A percentile compares a stretch with the other conserved stretches of the same genome.
phyloP scores from a whole-genome alignment of 2,329 filamentous ascomycete species.

The Teratosphaeria epicoccoides region DNA sequence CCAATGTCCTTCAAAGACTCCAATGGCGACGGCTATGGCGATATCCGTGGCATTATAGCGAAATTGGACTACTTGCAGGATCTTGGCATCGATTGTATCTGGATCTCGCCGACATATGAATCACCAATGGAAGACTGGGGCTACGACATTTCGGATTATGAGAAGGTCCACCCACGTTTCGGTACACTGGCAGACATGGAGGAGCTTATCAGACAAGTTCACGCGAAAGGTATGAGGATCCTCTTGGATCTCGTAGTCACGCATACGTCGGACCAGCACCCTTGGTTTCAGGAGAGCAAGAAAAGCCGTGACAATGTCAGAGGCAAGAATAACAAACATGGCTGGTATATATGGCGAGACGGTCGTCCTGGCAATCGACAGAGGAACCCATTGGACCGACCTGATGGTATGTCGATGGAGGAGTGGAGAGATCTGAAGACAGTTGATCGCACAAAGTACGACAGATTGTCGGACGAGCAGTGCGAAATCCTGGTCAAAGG shows the following conservation, averaged over 20 bases:
- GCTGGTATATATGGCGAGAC: conserved; percentile 53
- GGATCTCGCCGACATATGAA: conserved; percentile 52
- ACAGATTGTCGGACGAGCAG: background rate
- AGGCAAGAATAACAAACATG: conserved; percentile 41
- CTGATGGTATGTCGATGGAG: background rate
- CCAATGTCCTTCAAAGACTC: background rate
- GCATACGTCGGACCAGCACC: conserved; percentile 36
- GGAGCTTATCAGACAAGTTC: conserved; percentile 31
- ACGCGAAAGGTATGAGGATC: conserved; percentile 36
- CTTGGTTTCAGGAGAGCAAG: conserved; percentile 48
- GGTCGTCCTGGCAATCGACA: background rate
- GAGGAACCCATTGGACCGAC: background rate
- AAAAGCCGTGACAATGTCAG: conserved; percentile 24
- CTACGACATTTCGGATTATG: conserved; percentile 40
- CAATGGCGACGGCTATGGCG: background rate
- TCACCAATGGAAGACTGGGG: conserved; percentile 45
- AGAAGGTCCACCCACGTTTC: conserved; percentile 36
- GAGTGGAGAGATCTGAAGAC: background rate
- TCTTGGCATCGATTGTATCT: conserved; percentile 54
- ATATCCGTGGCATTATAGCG: conserved; percentile 38
- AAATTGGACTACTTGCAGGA: conserved; percentile 53
- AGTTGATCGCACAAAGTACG: background rate
- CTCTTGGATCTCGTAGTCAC: conserved; percentile 30
- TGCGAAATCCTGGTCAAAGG: background rate
- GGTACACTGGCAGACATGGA: conserved; percentile 39